Evolutionary conservation across 345 rosid species (phyloP).

Genomic region (Brassica cretica): DNA sequence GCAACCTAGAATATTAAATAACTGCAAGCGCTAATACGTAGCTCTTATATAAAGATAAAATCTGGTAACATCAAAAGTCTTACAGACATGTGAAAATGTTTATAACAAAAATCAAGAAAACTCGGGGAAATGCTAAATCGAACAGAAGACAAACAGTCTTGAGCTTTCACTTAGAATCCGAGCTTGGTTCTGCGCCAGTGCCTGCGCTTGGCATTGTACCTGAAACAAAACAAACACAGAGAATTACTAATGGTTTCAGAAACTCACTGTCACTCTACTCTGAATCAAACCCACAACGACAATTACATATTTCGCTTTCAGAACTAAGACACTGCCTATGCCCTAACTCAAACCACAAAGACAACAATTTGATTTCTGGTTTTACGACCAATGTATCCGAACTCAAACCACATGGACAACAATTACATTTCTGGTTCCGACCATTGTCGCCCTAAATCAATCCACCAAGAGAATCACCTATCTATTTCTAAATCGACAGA

Average conservation of each 20-base stretch:
- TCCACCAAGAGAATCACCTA: neutral
- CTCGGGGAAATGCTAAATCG: neutral
- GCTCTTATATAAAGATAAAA: neutral
- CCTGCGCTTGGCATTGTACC: conserved; percentile 3
- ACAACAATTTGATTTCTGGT: neutral
- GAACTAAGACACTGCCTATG: neutral
- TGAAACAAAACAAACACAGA: neutral
- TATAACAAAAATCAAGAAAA: neutral
- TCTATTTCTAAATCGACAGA: neutral
- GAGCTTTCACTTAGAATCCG: neutral
- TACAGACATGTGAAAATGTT: neutral
- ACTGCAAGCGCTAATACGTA: neutral
- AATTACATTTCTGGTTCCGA: neutral
- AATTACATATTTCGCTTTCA: no score
- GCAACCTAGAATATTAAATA: neutral
- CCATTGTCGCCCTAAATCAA: neutral
- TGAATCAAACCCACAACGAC: neutral
- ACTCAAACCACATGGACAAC: no score
- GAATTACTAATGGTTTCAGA: neutral
- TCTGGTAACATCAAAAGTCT: neutral
- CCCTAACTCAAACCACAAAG: neutral
- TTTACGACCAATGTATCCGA: neutral
- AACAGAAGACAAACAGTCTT: neutral
- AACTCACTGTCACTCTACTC: neutral
- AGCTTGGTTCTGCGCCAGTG: conserved; percentile 1